Conservation (phyloP, 2,329 filamentous ascomycete genomes). For the Grosmannia huntii region DNA sequence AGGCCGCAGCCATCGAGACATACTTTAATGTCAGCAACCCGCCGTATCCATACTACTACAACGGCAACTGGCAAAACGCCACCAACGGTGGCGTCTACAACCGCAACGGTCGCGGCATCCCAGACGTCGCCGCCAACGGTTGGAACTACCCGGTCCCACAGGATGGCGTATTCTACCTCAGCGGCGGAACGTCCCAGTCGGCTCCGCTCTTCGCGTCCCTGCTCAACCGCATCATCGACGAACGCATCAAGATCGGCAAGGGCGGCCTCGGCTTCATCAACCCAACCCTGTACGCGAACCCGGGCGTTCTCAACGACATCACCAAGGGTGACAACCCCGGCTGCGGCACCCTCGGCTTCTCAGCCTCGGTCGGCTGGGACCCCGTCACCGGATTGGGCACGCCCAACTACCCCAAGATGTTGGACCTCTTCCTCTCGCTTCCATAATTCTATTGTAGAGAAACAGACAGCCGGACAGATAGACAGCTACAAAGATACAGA, state of each 20-base stretch:
- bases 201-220: conserved; percentile 45
- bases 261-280: conserved; percentile 23
- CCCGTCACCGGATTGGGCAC: conserved; percentile 16
- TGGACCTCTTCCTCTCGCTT: conserved; percentile 12
- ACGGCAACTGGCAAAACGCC: conserved; percentile 13
- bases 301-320: conserved; percentile 18
- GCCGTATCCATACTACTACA: conserved; percentile 27
- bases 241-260: conserved; percentile 36
- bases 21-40: neutral
- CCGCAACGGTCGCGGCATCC: conserved; percentile 13
- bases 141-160: conserved; percentile 7
- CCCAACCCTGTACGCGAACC: conserved; percentile 17
- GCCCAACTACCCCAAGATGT: conserved; percentile 15
- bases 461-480: too few relatives aligned
- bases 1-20: conserved; percentile 25
- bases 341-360: conserved; percentile 19
- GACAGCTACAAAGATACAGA: too few relatives aligned
- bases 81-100: conserved; percentile 13
- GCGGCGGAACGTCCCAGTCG: conserved; percentile 15
- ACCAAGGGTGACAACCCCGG: conserved; percentile 18
- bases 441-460: conserved; percentile 1
- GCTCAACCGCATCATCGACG: conserved; percentile 40
- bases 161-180: neutral
- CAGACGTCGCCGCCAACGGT: conserved; percentile 14
- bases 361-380: conserved; percentile 16